Base-by-base conservation (phyloP, 331 rosid genomes). In the Acacia concinna region DNA sequence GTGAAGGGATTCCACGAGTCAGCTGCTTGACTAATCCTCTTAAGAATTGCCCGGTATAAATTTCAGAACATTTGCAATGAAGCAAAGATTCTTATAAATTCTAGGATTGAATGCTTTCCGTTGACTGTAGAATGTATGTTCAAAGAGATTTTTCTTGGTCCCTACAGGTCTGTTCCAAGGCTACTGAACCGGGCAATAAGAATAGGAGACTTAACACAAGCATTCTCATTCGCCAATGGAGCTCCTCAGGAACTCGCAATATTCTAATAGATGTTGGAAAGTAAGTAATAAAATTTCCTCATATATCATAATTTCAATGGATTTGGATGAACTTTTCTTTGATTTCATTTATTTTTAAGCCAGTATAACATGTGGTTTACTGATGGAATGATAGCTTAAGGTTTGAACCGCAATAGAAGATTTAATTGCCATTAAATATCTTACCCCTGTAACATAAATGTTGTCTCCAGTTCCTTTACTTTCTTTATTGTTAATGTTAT, bases 1-100 rank as follows among this genome's bases (percentile, higher is more conserved):
- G 99, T 71, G 99, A 95, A 88, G 99, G 99, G 27, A 81, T 95
- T 89, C 99, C 99, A 0, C 84, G 97, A n/a, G 94, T 93, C 69
- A 91, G 98, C 85, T 95, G 98, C 82, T 84, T 93, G 74, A 91
- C 99, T 44, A 79, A 93, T 89, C 94, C 98, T 79, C 75, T 84
- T 17, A 87, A 83, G 84, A 85, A 84, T 80, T 95, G 99, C 60
- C 88, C 49, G 91, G 97, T 95, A 85, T 68, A 57, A 38, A 44
- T 64, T 44, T 1, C 74, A 12, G 11, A 40, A 52, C 56, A 59
- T 76, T 40, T 68, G 12, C 41, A 63, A 21, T 70, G 46, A 79
- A 52, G 28, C 21, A 44, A 78, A 41, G 43, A 30, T 74, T 78
- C 59, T 25, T 49, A 56, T 47, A 54, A 20, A 72, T 31, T 44